A percentile compares a stretch with the other conserved stretches of the same genome.
Evolutionary conservation across 345 rosid genomes (phyloP).

Genomic region (Lepidium aucheri): DNA sequence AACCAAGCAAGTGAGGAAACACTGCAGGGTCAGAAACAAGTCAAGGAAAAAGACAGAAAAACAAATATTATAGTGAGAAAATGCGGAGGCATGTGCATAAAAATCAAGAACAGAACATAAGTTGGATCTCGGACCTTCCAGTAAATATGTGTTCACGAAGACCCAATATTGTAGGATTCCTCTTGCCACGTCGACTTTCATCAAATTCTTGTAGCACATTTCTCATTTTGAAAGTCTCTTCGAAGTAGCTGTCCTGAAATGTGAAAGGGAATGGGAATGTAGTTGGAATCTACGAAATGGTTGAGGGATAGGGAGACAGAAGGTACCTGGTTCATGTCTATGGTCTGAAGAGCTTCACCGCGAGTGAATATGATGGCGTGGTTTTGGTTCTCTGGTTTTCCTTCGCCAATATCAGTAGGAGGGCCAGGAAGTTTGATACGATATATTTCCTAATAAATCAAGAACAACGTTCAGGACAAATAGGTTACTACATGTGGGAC

Average conservation of each 20-base stretch:
- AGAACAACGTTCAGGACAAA: not conserved
- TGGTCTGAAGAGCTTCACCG: constrained; percentile 97
- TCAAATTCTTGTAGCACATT: constrained; percentile 76
- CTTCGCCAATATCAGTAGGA: constrained; percentile 92
- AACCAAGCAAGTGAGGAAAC: constrained; percentile 99
- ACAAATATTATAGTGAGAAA: not conserved
- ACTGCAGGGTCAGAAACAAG: constrained; percentile 41
- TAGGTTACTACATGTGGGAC: not conserved
- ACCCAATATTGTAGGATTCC: constrained; percentile 84
- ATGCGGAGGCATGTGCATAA: not conserved
- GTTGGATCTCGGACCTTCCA: constrained; percentile 56
- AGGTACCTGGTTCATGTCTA: constrained; percentile 93
- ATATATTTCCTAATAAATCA: constrained; percentile 69
- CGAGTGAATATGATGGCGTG: constrained; percentile 98
- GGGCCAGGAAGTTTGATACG: constrained; percentile 96
- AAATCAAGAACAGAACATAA: not conserved
- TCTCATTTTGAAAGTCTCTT: constrained; percentile 98
- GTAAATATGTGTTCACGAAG: constrained; percentile 97
- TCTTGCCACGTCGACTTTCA: constrained; percentile 38
- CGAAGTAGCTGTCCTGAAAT: constrained; percentile 92
- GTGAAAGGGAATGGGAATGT: not conserved
- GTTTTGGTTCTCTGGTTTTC: constrained; percentile 98
- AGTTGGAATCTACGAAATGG: not conserved
- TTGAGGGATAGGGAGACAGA: constrained; percentile 5
- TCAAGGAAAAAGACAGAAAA: not conserved